A percentile compares a stretch with the other conserved stretches of the same genome.
These are phyloP conservation scores for Allium cepa DNA, from an alignment of 106 monocot genomes.

Conservation along the genomic window DNA sequence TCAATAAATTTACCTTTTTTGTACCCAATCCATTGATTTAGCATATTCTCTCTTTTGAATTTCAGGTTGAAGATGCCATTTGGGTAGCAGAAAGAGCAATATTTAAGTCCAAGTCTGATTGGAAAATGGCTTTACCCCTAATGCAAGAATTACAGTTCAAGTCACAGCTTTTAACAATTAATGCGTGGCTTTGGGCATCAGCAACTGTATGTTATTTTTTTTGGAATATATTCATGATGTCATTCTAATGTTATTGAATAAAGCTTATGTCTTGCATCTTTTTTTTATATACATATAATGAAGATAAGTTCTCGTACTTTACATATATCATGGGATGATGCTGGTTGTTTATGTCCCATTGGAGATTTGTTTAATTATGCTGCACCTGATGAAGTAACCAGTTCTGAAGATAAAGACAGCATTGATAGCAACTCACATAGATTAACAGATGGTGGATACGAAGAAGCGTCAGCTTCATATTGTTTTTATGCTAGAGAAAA, in stretches of 20 bases:
- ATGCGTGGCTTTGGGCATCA: constrained; percentile 93
- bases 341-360: constrained; percentile 92
- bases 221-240: not conserved
- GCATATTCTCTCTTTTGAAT: not conserved
- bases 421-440: constrained; percentile 24
- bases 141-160: constrained; percentile 64
- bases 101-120: constrained; percentile 44
- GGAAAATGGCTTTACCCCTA: constrained; percentile 46
- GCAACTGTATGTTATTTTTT: constrained; percentile 50
- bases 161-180: constrained; percentile 52
- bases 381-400: constrained; percentile 49
- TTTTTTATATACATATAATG: constrained; percentile 8
- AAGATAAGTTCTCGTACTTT: constrained; percentile 89
- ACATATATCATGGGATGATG: constrained; percentile 87
- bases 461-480: constrained; percentile 50
- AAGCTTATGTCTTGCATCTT: not conserved
- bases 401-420: constrained; percentile 4
- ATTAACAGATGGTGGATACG: constrained; percentile 90
- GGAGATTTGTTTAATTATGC: constrained; percentile 97
- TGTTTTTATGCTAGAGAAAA: constrained; percentile 84
- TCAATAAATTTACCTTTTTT: not conserved
- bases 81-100: constrained; percentile 64
- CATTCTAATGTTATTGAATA: not conserved
- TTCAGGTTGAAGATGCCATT: constrained; percentile 77
- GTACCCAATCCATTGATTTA: not conserved